Base-by-base conservation (phyloP, 805 yeast genomes). In the Candida rishiriensis region DNA sequence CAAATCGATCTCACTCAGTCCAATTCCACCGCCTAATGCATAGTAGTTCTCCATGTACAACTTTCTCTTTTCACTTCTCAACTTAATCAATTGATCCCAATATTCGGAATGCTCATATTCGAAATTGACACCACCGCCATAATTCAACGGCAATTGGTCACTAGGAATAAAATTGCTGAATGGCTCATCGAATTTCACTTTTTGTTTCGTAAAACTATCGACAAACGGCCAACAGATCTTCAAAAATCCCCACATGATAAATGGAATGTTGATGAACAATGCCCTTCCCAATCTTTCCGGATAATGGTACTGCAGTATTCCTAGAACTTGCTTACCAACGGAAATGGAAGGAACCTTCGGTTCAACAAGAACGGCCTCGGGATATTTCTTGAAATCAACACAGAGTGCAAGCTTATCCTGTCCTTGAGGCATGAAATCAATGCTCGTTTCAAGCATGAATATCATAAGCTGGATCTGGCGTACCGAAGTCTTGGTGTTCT, bases 281-380 rank as follows among this genome's bases (percentile, higher is more conserved):
- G 97, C 97, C 59, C 85, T 79, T 21, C 99, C 99, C 47, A 93
- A 73, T 56, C 99, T 78, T 63, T 93, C 99, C 7, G 99, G 99
- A 62, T 93, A 93, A 66, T 93, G 99, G 33, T 95, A 89, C 68
- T 93, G 99, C 56, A 93, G 70, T 58, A 93, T 93, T 63, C 83
- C 83, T 53, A 93, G 72, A 28, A 91, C 97, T 64, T 88, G 95
- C 60, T 91, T 84, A 32, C 97, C 97, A 17, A 81, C 83, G 38
- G 84, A 76, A 35, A 91, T 76, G 2, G 96, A 83, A 6, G 98
- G 97, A 61, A 72, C 78, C 40, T 65, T 75, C 56, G 65, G 60
- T 34, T 61, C 65, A 29, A 57, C 52, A 12, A 54, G 46, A 15
- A 57, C 53, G 2, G 65, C 58, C 63, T 70, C 73, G 44, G 88